Percentiles rank a stretch among this genome's conserved stretches.
phyloP scores from a whole-genome alignment of 1,139 yeast species.

The Hyphopichia wangnamkhiaoensis region DNA sequence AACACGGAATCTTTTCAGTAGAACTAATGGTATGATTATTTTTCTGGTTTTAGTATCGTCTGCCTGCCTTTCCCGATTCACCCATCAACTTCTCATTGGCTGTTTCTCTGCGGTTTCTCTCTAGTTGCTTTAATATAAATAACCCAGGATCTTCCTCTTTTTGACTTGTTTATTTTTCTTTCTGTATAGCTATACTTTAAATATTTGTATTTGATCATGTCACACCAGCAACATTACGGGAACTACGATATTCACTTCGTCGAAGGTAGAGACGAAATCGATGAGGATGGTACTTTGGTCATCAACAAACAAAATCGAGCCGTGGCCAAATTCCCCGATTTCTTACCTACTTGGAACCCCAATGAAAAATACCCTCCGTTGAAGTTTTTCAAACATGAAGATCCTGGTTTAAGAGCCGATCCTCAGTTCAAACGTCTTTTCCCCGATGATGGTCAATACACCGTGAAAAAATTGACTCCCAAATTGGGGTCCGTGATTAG shows the following conservation, averaged over 20 bases:
- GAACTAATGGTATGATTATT: too few species aligned
- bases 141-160: neutral
- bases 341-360: slow-evolving; percentile 55
- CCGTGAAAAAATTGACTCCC: slow-evolving; percentile 51
- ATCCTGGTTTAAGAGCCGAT: slow-evolving; percentile 62
- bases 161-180: neutral
- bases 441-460: slow-evolving; percentile 27
- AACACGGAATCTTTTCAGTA: too few species aligned
- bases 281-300: slow-evolving; percentile 21
- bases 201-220: slow-evolving; percentile 1
- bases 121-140: neutral
- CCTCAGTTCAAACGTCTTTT: slow-evolving; percentile 53
- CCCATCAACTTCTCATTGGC: neutral
- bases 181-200: neutral
- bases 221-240: slow-evolving; percentile 9
- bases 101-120: neutral
- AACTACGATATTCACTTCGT: slow-evolving; percentile 21
- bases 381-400: slow-evolving; percentile 49
- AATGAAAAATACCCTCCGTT: slow-evolving; percentile 45
- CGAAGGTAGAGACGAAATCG: slow-evolving; percentile 20
- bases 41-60: too few species aligned
- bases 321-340: slow-evolving; percentile 31
- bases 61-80: too few species aligned
- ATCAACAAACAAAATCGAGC: slow-evolving; percentile 23
- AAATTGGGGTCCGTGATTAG: slow-evolving; percentile 64